phyloP scores from a whole-genome alignment of 192 early-diverging fungal species.

The Pilaira anomala region DNA sequence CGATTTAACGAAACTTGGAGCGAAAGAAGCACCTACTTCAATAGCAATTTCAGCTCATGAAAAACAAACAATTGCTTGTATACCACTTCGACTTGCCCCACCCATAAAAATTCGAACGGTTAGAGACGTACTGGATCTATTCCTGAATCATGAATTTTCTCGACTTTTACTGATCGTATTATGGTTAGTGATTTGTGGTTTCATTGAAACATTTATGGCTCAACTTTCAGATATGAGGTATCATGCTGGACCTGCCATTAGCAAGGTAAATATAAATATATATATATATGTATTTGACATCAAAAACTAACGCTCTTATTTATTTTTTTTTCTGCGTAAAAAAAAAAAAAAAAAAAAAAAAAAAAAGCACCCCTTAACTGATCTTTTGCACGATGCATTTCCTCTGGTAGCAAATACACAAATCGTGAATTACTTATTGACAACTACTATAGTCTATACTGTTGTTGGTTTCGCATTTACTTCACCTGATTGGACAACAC shows the following conservation, averaged over 20 bases:
- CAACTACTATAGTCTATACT: conserved; percentile 41
- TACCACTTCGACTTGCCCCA: conserved; percentile 23
- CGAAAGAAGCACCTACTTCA: neutral
- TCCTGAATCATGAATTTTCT: conserved; percentile 29
- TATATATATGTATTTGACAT: conserved; percentile 14
- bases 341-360: neutral
- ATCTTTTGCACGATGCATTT: conserved; percentile 48
- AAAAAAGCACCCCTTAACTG: conserved; percentile 35
- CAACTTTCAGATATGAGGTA: conserved; percentile 32
- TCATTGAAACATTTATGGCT: conserved; percentile 28
- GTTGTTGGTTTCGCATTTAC: conserved; percentile 39
- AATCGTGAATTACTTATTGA: conserved; percentile 53
- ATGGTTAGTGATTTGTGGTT: conserved; percentile 22
- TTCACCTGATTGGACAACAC: conserved; percentile 47
- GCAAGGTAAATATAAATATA: neutral
- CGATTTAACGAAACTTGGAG: conserved; percentile 5
- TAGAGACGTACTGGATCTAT: conserved; percentile 16
- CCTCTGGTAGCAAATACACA: conserved; percentile 41
- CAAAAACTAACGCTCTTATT: too few species aligned
- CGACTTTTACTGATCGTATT: conserved; percentile 13
- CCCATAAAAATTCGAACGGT: conserved; percentile 14
- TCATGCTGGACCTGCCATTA: neutral
- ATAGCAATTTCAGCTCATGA: neutral
- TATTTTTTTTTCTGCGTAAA: too few species aligned
- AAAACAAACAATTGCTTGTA: conserved; percentile 17